Evolutionary conservation across 495 filamentous ascomycete genomes (phyloP), one percentile per base, ranked within the genome.

Genomic region (Rostrohypoxylon terebratum): DNA sequence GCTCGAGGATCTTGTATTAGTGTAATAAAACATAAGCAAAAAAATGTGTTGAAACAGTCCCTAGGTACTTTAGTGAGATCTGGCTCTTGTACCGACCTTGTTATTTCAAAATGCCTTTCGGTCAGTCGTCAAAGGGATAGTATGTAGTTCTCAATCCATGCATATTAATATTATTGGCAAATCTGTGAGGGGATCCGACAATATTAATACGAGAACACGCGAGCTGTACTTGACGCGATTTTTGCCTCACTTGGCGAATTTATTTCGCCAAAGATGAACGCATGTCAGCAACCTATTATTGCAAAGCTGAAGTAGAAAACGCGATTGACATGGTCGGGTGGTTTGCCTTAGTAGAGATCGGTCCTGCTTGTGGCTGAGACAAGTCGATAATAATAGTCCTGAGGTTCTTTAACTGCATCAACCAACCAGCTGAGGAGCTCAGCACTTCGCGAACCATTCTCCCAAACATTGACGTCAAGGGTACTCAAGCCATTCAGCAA

Each of bases 141-240:
- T n/a, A n/a, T n/a, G n/a, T n/a, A n/a, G n/a, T n/a, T 28, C 28
- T 28, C 6, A 58, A 58, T 58, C 31, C 21, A 23, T 38, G 54
- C 40, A 58, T 16, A 21, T 36, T 28, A 5, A n/a, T n/a, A n/a
- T n/a, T n/a, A n/a, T n/a, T n/a, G n/a, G n/a, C n/a, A n/a, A n/a
- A n/a, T n/a, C n/a, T n/a, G n/a, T n/a, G n/a, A n/a, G n/a, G n/a
- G n/a, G n/a, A n/a, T n/a, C n/a, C n/a, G n/a, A n/a, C n/a, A n/a
- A n/a, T n/a, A n/a, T n/a, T n/a, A 58, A 58, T 58, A 58, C 54
- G 54, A 58, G 54, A 40, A 40, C 25, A 34, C 50, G 28, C 25
- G 34, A 14, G 3, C 54, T 34, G 23, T 57, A 18, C 53, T 53
- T 20, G 18, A 47, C 42, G 14, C 16, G 23, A 53, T 53, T n/a